Conservation (phyloP, 1,284 basidiomycete species). For the Hymenochaete sp. region DNA sequence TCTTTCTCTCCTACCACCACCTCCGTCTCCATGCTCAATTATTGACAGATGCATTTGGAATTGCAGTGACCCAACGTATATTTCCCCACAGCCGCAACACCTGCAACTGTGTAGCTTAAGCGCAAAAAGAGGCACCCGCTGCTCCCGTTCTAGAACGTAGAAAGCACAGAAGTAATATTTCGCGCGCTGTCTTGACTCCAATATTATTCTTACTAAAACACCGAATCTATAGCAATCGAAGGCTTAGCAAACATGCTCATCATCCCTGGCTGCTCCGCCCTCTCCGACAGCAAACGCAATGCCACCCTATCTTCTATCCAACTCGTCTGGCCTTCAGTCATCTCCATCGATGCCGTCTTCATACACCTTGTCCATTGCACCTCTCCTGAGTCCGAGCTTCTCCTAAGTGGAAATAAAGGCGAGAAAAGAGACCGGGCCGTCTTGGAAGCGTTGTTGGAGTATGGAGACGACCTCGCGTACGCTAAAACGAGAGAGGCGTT, state of each 20-base stretch:
- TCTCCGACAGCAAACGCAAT: constrained; percentile 65
- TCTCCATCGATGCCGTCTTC: constrained; percentile 76
- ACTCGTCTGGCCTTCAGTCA: constrained; percentile 42
- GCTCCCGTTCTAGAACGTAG: too few species aligned
- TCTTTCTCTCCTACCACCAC: background rate
- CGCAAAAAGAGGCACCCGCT: too few species aligned
- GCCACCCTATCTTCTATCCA: constrained; percentile 62
- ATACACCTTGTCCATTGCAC: constrained; percentile 76
- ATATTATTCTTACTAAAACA: too few species aligned
- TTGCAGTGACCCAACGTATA: too few species aligned
- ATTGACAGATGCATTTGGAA: too few species aligned
- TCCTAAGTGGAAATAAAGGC: constrained; percentile 35
- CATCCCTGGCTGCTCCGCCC: constrained; percentile 62
- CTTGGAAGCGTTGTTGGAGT: constrained; percentile 73
- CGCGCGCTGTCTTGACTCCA: too few species aligned
- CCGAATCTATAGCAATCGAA: too few species aligned
- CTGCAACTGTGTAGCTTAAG: too few species aligned
- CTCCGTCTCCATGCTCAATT: too few species aligned
- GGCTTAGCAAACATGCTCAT: constrained; percentile 46
- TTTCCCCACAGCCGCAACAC: too few species aligned
- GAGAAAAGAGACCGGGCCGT: constrained; percentile 42
- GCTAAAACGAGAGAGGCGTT: constrained; percentile 32
- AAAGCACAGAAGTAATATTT: too few species aligned
- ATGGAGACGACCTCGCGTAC: constrained; percentile 72
- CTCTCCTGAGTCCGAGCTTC: constrained; percentile 37